Percentiles rank a stretch among this genome's conserved stretches.
Conservation (phyloP, 2,329 filamentous ascomycete species). For the Rutstroemia sydowiana region DNA sequence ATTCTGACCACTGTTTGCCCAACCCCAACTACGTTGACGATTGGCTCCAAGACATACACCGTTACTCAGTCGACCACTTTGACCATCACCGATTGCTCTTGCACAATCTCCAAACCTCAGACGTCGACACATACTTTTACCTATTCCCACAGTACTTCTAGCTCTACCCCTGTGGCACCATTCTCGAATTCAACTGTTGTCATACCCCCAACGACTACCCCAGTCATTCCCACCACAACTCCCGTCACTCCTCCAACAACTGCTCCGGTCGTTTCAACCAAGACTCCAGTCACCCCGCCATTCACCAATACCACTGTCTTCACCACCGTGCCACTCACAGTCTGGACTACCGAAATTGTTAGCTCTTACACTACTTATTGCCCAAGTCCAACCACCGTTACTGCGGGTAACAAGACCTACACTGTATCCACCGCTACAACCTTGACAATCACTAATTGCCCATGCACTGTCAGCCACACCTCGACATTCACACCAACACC, state of each 20-base stretch:
- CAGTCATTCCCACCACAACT: not conserved
- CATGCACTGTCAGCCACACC: conserved; percentile 2
- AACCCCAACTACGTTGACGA: conserved; percentile 34
- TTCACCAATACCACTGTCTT: not conserved
- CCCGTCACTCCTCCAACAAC: not conserved
- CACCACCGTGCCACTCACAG: not conserved
- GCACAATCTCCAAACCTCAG: conserved; percentile 26
- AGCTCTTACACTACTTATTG: conserved; percentile 14
- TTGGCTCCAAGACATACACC: conserved; percentile 42
- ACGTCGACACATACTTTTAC: conserved; percentile 1
- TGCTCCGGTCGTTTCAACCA: not conserved
- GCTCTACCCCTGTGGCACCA: conserved; percentile 1
- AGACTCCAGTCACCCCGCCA: not conserved
- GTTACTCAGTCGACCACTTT: conserved; percentile 50
- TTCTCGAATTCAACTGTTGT: too few relatives aligned
- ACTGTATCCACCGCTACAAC: conserved; percentile 10
- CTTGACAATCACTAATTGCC: conserved; percentile 7
- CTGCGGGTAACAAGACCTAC: conserved; percentile 16
- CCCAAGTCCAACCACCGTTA: conserved; percentile 12
- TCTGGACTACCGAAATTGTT: conserved; percentile 7
- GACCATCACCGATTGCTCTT: conserved; percentile 41
- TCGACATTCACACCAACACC: conserved; percentile 14
- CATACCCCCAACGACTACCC: conserved; percentile 9
- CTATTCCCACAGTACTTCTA: not conserved
- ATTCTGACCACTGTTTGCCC: conserved; percentile 9